These are phyloP conservation scores for Neonectria coccinea DNA, from an alignment of 2,329 filamentous ascomycete species.

Conservation along the genomic window DNA sequence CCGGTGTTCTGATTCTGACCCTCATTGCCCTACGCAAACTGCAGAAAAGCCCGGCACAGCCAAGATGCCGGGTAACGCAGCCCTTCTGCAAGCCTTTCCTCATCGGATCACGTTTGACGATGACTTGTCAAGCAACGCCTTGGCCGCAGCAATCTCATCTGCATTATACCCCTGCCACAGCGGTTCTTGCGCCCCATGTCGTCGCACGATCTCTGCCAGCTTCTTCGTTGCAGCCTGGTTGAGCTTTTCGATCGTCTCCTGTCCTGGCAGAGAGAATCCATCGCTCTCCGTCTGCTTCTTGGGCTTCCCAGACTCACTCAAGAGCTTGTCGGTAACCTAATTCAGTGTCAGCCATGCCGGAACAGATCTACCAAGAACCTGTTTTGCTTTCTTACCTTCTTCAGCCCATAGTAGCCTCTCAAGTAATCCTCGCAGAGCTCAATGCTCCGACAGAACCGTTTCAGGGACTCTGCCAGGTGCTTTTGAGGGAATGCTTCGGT, in stretches of 20 bases:
- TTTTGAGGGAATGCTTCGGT: conserved; percentile 57
- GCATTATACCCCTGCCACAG: conserved; percentile 80
- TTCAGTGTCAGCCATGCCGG: conserved; percentile 18
- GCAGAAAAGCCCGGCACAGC: conserved; percentile 31
- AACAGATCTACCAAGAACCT: not conserved
- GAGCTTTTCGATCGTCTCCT: conserved; percentile 72
- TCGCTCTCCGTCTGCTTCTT: conserved; percentile 62
- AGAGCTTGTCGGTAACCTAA: conserved; percentile 63
- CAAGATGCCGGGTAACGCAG: conserved; percentile 21
- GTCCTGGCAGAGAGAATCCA: conserved; percentile 65
- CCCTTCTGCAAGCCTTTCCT: conserved; percentile 30
- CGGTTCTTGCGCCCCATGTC: conserved; percentile 68
- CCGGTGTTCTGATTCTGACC: conserved; percentile 21
- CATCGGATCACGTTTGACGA: conserved; percentile 58
- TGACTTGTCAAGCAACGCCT: conserved; percentile 72
- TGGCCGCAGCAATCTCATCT: conserved; percentile 77
- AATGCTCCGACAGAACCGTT: conserved; percentile 89
- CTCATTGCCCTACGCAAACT: conserved; percentile 28
- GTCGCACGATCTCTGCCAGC: conserved; percentile 80
- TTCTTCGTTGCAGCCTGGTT: conserved; percentile 80
- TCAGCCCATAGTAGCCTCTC: conserved; percentile 91
- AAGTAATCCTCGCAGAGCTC: conserved; percentile 95
- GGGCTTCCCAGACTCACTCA: conserved; percentile 57
- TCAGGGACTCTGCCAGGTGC: conserved; percentile 77
- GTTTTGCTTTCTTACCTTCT: conserved; percentile 67